phyloP scores from a whole-genome alignment of 169 alveolate genomes.

The Eimeria necatrix region DNA sequence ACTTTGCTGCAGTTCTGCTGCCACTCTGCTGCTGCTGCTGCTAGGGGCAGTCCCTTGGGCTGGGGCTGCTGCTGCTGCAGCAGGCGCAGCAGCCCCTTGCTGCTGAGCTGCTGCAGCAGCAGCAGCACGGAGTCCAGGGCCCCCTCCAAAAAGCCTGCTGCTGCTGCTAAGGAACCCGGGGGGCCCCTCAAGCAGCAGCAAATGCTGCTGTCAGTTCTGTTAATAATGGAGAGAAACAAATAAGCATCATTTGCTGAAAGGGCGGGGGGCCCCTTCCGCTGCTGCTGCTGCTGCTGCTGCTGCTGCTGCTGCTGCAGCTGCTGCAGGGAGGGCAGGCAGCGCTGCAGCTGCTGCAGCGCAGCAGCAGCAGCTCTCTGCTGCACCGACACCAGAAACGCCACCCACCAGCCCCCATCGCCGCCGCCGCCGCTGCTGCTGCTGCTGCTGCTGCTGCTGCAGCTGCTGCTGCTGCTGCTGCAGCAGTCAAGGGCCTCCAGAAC shows the following conservation, averaged over 20 bases:
- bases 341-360: slow-evolving; percentile 74
- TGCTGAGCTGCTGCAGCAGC: slow-evolving; percentile 52
- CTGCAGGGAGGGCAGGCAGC: slow-evolving; percentile 32
- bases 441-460: slow-evolving; percentile 48
- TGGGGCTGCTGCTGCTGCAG: slow-evolving; percentile 5
- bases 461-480: neutral
- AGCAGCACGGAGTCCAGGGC: slow-evolving; percentile 29
- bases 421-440: neutral
- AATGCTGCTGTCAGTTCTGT: slow-evolving; percentile 42
- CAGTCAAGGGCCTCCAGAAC: slow-evolving; percentile 29
- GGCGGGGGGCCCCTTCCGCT: slow-evolving; percentile 50
- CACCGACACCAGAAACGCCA: slow-evolving; percentile 13
- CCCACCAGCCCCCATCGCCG: neutral
- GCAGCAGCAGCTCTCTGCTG: slow-evolving; percentile 54
- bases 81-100: slow-evolving; percentile 6
- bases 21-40: slow-evolving; percentile 68
- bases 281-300: slow-evolving; percentile 64
- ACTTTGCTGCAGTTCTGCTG: slow-evolving; percentile 58
- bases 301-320: too few species aligned
- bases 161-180: neutral
- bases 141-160: neutral
- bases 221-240: slow-evolving; percentile 25
- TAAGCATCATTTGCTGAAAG: slow-evolving; percentile 12
- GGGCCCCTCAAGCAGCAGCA: neutral
- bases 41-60: neutral